Conservation (phyloP, 1,284 basidiomycete species). For the Cerioporus squamosus region DNA sequence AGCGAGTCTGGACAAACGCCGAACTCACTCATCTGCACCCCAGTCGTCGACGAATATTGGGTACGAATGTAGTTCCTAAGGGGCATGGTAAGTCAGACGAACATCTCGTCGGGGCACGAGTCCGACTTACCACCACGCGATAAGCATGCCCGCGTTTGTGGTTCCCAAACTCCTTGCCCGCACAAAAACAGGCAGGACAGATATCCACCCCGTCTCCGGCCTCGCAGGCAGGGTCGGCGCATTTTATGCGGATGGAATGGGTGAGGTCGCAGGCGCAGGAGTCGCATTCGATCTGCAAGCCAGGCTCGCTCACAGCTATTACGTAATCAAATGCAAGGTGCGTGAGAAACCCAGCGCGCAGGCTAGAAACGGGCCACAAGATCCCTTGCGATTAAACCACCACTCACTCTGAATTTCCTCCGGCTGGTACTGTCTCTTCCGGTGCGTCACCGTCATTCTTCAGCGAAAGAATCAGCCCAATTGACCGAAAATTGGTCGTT, state of each 20-base stretch:
- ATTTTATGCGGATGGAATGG: conserved; percentile 91
- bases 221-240: conserved; percentile 81
- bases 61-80: conserved; percentile 91
- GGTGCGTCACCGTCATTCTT: conserved; percentile 75
- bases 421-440: conserved; percentile 71
- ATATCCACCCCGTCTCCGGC: conserved; percentile 83
- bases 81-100: conserved; percentile 78
- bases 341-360: conserved; percentile 41
- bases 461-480: conserved; percentile 15
- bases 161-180: conserved; percentile 86
- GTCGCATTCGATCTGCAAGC: conserved; percentile 78
- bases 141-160: conserved; percentile 93
- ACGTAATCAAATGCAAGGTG: conserved; percentile 38
- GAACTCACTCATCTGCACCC: conserved; percentile 93
- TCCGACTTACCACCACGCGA: conserved; percentile 82
- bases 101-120: conserved; percentile 51
- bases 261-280: conserved; percentile 77
- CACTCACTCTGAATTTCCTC: conserved; percentile 76
- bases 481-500: conserved; percentile 8
- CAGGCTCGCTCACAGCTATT: conserved; percentile 78
- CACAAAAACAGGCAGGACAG: conserved; percentile 90
- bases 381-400: conserved; percentile 24
- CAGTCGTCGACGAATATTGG: conserved; percentile 96
- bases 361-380: conserved; percentile 29
- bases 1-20: not conserved